A percentile compares a stretch with the other conserved stretches of the same genome.
Evolutionary conservation across 768 basidiomycete genomes (phyloP).

Genomic region (Xerocomus spinulosus): DNA sequence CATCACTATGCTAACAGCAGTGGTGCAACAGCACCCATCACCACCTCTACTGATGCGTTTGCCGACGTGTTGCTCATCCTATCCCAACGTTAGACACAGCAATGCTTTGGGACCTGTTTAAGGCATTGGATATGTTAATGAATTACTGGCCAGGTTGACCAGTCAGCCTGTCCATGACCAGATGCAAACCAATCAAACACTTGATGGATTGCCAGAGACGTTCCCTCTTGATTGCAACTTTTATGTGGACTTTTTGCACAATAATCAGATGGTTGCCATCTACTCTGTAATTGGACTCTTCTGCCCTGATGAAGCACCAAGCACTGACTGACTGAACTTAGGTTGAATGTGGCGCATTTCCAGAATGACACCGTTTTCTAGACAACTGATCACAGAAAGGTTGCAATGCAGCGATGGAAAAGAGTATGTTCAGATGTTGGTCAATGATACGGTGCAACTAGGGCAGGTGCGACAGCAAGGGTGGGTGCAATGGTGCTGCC

Average conservation of each 20-base stretch:
- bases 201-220: slow-evolving; percentile 56
- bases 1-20: too few species aligned
- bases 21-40: too few species aligned
- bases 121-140: slow-evolving; percentile 85
- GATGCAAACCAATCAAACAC: slow-evolving; percentile 73
- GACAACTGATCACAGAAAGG: slow-evolving; percentile 69
- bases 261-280: slow-evolving; percentile 80
- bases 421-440: slow-evolving; percentile 64
- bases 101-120: slow-evolving; percentile 67
- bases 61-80: not conserved
- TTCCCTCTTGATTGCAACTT: slow-evolving; percentile 67
- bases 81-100: slow-evolving; percentile 49
- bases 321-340: slow-evolving; percentile 16
- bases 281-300: slow-evolving; percentile 60
- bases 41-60: too few species aligned
- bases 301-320: slow-evolving; percentile 26
- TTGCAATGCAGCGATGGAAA: slow-evolving; percentile 39
- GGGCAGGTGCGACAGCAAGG: too few species aligned
- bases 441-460: slow-evolving; percentile 82
- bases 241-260: slow-evolving; percentile 82
- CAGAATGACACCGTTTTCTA: slow-evolving; percentile 69
- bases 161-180: slow-evolving; percentile 55
- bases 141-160: slow-evolving; percentile 80
- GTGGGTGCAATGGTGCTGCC: too few species aligned
- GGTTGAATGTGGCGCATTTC: slow-evolving; percentile 50